Percentiles rank a stretch among this genome's conserved stretches.
Evolutionary conservation across 2,329 filamentous ascomycete genomes (phyloP).

Genomic region (Fusarium robinianum): DNA sequence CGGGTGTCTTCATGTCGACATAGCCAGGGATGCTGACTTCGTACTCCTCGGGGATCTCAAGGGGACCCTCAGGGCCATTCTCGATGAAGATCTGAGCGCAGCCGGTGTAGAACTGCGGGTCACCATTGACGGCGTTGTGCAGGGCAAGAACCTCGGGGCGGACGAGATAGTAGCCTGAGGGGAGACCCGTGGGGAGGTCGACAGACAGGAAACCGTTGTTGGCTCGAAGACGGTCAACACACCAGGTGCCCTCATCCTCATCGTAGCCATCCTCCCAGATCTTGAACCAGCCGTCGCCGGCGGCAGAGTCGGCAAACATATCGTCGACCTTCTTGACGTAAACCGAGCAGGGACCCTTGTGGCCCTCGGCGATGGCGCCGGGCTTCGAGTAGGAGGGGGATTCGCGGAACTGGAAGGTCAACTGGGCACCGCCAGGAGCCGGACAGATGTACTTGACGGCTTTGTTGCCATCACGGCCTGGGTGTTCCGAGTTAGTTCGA

Average conservation of each 20-base stretch:
- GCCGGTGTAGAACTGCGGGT: slow-evolving; percentile 74
- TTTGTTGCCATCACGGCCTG: slow-evolving; percentile 50
- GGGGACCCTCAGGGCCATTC: slow-evolving; percentile 48
- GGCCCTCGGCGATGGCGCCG: slow-evolving; percentile 62
- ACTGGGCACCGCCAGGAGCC: slow-evolving; percentile 54
- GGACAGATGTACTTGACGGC: slow-evolving; percentile 56
- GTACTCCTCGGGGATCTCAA: slow-evolving; percentile 52
- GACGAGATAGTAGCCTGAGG: slow-evolving; percentile 71
- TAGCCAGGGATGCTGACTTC: slow-evolving; percentile 70
- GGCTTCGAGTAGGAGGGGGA: slow-evolving; percentile 60
- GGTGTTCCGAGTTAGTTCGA: background rate
- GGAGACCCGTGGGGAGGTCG: slow-evolving; percentile 63
- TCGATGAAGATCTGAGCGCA: slow-evolving; percentile 73
- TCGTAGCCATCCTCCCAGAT: slow-evolving; percentile 73
- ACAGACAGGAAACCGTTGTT: slow-evolving; percentile 68
- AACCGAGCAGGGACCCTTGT: slow-evolving; percentile 72
- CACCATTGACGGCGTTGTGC: slow-evolving; percentile 60
- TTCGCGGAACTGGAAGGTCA: slow-evolving; percentile 70
- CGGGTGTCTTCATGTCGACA: slow-evolving; percentile 56
- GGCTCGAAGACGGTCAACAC: slow-evolving; percentile 68
- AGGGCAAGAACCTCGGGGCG: slow-evolving; percentile 72
- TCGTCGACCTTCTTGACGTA: slow-evolving; percentile 73
- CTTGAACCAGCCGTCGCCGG: slow-evolving; percentile 77
- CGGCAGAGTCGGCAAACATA: slow-evolving; percentile 55
- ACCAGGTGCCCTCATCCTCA: slow-evolving; percentile 61